Conservation (phyloP, 2,329 filamentous ascomycete genomes). For the Diaporthe batatas region DNA sequence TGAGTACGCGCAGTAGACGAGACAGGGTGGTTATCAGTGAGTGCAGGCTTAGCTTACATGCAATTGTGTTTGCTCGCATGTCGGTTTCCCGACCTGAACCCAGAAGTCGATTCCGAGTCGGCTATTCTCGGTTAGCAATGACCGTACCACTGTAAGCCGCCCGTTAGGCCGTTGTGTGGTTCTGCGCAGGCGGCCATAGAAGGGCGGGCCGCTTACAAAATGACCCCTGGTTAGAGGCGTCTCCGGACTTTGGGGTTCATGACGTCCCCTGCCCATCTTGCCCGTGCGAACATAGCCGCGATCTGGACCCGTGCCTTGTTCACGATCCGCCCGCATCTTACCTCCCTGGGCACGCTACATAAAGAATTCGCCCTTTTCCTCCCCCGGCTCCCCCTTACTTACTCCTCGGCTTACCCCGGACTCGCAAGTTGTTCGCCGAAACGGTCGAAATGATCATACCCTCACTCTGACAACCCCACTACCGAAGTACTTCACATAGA, state of each 20-base stretch:
- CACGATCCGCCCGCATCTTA: slow-evolving; percentile 32
- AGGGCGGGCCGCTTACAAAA: slow-evolving; percentile 38
- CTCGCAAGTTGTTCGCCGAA: not conserved
- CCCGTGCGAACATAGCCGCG: slow-evolving; percentile 14
- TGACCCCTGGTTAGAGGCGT: slow-evolving; percentile 29
- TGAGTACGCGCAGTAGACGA: not conserved
- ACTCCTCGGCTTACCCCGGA: not conserved
- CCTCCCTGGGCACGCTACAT: slow-evolving; percentile 7
- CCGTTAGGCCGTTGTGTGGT: not conserved
- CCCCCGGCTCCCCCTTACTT: not conserved
- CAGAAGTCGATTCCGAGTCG: slow-evolving; percentile 25
- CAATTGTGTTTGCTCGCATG: not conserved
- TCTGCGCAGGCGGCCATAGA: slow-evolving; percentile 23
- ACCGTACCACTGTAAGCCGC: not conserved
- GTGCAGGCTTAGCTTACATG: slow-evolving; percentile 12
- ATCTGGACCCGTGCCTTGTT: slow-evolving; percentile 18
- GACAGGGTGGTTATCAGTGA: not conserved
- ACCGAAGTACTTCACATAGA: not conserved
- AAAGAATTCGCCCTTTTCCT: slow-evolving; percentile 16
- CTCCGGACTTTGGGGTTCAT: slow-evolving; percentile 33
- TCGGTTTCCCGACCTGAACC: not conserved
- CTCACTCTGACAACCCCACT: slow-evolving; percentile 8
- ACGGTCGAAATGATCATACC: slow-evolving; percentile 12
- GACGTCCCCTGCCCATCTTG: slow-evolving; percentile 34
- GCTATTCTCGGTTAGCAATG: slow-evolving; percentile 27